A percentile compares a stretch with the other conserved stretches of the same genome.
Evolutionary conservation across 2,329 filamentous ascomycete genomes (phyloP).

Genomic region (Bipolaris cookei): DNA sequence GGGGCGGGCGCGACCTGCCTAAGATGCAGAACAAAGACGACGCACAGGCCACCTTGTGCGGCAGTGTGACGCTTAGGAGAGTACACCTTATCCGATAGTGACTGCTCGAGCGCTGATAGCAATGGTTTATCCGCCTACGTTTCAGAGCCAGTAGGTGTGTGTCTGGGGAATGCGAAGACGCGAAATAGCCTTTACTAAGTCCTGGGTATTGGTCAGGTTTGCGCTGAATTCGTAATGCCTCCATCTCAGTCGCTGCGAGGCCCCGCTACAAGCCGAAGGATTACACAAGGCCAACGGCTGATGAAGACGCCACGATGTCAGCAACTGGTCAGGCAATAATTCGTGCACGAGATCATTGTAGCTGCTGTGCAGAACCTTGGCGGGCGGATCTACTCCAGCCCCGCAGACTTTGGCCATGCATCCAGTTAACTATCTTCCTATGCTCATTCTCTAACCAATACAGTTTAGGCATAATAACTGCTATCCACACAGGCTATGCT

Average conservation of each 20-base stretch:
- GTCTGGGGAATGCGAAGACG: neutral
- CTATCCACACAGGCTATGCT: neutral
- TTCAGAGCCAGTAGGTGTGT: neutral
- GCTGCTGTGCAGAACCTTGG: neutral
- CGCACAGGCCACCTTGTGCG: neutral
- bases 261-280: neutral
- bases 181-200: neutral
- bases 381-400: neutral
- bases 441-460: neutral
- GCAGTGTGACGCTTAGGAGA: neutral
- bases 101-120: neutral
- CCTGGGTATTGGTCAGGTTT: neutral
- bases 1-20: neutral
- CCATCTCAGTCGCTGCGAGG: neutral
- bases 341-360: neutral
- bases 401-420: neutral
- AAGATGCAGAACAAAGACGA: neutral
- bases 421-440: neutral
- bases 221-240: neutral
- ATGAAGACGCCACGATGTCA: neutral
- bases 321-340: neutral
- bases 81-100: neutral
- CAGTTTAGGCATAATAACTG: neutral
- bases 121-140: neutral
- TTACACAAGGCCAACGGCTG: neutral